Percentiles rank a stretch among this genome's conserved stretches.
phyloP scores from a whole-genome alignment of 139 green algal genomes.

The Chlorella sp. region DNA sequence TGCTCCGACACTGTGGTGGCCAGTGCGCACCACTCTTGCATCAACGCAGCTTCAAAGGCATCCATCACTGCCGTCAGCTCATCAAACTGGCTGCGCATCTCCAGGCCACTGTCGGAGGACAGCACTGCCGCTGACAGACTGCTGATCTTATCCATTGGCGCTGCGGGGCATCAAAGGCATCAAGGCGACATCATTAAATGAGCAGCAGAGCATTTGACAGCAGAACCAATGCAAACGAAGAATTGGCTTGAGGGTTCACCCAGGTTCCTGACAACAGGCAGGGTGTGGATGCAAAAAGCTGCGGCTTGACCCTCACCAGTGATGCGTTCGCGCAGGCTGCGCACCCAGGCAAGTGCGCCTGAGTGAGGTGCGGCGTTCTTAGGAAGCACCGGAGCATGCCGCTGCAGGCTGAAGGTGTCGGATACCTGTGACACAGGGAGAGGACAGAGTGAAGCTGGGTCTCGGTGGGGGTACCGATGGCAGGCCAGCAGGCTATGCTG shows the following conservation, averaged over 20 bases:
- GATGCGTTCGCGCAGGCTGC: slow-evolving; percentile 83
- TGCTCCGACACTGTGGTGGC: slow-evolving; percentile 73
- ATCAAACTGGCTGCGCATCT: slow-evolving; percentile 69
- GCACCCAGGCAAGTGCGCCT: slow-evolving; percentile 86
- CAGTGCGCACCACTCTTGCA: slow-evolving; percentile 73
- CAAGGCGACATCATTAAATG: no score
- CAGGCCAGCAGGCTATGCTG: no score
- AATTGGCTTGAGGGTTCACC: not conserved
- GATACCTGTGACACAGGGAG: slow-evolving; percentile 43
- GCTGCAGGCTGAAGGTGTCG: slow-evolving; percentile 69
- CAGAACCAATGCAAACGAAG: not conserved
- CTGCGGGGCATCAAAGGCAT: slow-evolving; percentile 36
- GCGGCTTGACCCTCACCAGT: slow-evolving; percentile 27
- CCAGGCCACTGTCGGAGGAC: slow-evolving; percentile 70
- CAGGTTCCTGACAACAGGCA: not conserved
- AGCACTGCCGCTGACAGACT: slow-evolving; percentile 60
- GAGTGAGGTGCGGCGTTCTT: slow-evolving; percentile 65
- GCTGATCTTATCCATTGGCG: slow-evolving; percentile 81
- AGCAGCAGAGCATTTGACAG: not conserved
- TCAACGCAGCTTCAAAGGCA: slow-evolving; percentile 67
- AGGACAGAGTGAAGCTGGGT: no score
- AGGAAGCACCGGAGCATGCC: slow-evolving; percentile 40
- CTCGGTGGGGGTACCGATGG: no score
- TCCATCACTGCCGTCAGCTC: slow-evolving; percentile 68
- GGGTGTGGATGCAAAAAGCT: no score